These are phyloP conservation scores for Gliomastix tumulicola DNA, from an alignment of 2,329 filamentous ascomycete genomes.

Conservation along the genomic window DNA sequence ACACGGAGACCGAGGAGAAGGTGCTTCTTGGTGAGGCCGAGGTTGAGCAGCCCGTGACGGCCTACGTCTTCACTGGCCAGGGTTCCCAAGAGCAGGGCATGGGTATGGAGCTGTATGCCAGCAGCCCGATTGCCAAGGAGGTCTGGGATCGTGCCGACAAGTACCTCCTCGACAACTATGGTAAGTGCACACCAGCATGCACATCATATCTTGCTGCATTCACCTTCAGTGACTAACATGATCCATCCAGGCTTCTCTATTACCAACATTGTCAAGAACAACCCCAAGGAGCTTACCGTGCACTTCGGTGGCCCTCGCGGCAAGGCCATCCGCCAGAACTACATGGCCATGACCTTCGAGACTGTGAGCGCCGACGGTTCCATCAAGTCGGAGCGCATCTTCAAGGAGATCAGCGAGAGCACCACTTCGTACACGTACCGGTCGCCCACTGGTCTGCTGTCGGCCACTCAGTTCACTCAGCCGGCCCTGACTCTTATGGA, in stretches of 20 bases:
- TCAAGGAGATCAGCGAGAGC: constrained; percentile 92
- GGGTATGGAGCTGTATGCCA: constrained; percentile 98
- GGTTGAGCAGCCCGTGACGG: constrained; percentile 92
- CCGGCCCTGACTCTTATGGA: constrained; percentile 97
- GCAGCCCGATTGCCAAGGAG: constrained; percentile 88
- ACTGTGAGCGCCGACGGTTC: constrained; percentile 87
- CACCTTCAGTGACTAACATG: constrained; percentile 2
- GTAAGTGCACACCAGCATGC: constrained; percentile 55
- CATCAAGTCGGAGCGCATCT: constrained; percentile 98
- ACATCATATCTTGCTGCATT: no score
- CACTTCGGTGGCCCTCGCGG: constrained; percentile 96
- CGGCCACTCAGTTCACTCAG: constrained; percentile 97
- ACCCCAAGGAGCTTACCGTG: constrained; percentile 96
- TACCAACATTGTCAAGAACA: constrained; percentile 98
- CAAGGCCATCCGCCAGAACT: constrained; percentile 97
- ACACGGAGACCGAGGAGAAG: constrained; percentile 94
- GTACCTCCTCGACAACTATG: constrained; percentile 98
- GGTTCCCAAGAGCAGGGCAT: constrained; percentile 98
- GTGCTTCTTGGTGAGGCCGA: constrained; percentile 92
- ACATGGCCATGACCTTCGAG: constrained; percentile 99
- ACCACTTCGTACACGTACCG: constrained; percentile 96
- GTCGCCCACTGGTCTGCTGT: constrained; percentile 88
- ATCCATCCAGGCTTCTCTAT: constrained; percentile 73
- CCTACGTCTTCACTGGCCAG: constrained; percentile 97
- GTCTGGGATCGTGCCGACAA: constrained; percentile 98